phyloP scores from a whole-genome alignment of 1,139 yeast genomes.

The Saccharomycopsis hybrid region DNA sequence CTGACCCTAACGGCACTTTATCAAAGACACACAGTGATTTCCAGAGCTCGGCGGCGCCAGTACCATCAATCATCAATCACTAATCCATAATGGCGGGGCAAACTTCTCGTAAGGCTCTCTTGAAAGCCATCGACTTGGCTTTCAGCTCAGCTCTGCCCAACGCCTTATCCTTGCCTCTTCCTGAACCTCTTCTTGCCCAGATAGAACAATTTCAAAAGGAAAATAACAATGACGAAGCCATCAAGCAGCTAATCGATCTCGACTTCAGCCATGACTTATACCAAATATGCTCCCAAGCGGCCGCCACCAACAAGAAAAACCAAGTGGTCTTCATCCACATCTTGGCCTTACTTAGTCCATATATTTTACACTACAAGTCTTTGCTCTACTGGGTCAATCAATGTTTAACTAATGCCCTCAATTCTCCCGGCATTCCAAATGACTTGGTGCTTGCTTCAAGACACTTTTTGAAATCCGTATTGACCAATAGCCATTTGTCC shows the following conservation, averaged over 20 bases:
- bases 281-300: conserved; percentile 31
- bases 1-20: too few relatives aligned
- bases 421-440: conserved; percentile 38
- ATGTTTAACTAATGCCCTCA: conserved; percentile 41
- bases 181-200: background rate
- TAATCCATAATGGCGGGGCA: background rate
- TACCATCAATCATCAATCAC: too few relatives aligned
- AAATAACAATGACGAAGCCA: conserved; percentile 7
- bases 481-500: conserved; percentile 25
- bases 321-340: conserved; percentile 38
- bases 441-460: conserved; percentile 32
- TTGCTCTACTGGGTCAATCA: conserved; percentile 38
- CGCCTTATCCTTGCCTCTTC: conserved; percentile 8
- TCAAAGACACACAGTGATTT: too few relatives aligned
- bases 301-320: conserved; percentile 29
- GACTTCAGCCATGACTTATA: conserved; percentile 36
- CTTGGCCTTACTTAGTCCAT: conserved; percentile 31
- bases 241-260: conserved; percentile 20
- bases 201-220: conserved; percentile 10
- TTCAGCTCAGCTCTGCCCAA: conserved; percentile 1
- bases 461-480: conserved; percentile 30
- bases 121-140: conserved; percentile 12
- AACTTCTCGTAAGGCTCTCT: conserved; percentile 1
- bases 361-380: conserved; percentile 31
- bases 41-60: too few relatives aligned